Evolutionary conservation across 2,329 filamentous ascomycete species (phyloP).

Genomic region (Myotisia sp.): DNA sequence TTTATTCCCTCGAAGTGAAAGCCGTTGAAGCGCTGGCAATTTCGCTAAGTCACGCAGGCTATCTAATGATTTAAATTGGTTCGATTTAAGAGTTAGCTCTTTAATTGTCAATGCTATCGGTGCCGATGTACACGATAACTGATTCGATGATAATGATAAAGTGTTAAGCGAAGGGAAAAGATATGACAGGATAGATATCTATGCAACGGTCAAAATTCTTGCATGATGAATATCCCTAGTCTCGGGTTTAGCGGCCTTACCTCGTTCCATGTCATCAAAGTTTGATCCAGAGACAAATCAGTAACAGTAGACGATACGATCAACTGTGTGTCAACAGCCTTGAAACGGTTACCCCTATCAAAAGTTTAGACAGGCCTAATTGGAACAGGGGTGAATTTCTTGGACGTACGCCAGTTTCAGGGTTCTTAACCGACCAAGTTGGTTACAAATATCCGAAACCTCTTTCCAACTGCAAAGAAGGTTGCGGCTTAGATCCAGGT

Average conservation of each 20-base stretch:
- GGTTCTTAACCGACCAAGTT: conserved; percentile 50
- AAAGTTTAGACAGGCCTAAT: conserved; percentile 9
- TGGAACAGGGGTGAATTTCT: neutral
- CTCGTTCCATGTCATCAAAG: conserved; percentile 51
- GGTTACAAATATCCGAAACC: conserved; percentile 55
- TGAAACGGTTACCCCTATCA: conserved; percentile 56
- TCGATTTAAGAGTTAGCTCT: conserved; percentile 37
- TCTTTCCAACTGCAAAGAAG: conserved; percentile 55
- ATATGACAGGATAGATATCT: conserved; percentile 24
- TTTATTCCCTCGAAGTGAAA: conserved; percentile 60
- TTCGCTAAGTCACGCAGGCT: conserved; percentile 35
- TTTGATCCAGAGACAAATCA: conserved; percentile 54
- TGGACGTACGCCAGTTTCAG: conserved; percentile 55
- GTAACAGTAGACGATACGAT: conserved; percentile 38
- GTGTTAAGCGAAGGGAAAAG: conserved; percentile 24
- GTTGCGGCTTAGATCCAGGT: conserved; percentile 77
- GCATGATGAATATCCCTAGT: no score
- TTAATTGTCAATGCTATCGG: conserved; percentile 26
- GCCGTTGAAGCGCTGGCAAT: conserved; percentile 37
- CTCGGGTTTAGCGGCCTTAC: conserved; percentile 24
- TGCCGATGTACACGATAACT: conserved; percentile 19
- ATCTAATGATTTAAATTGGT: conserved; percentile 24
- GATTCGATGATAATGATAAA: conserved; percentile 25
- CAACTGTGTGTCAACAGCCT: conserved; percentile 23
- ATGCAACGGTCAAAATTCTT: neutral